phyloP scores from a whole-genome alignment of 2,329 filamentous ascomycete species.

The Apiospora sp. region DNA sequence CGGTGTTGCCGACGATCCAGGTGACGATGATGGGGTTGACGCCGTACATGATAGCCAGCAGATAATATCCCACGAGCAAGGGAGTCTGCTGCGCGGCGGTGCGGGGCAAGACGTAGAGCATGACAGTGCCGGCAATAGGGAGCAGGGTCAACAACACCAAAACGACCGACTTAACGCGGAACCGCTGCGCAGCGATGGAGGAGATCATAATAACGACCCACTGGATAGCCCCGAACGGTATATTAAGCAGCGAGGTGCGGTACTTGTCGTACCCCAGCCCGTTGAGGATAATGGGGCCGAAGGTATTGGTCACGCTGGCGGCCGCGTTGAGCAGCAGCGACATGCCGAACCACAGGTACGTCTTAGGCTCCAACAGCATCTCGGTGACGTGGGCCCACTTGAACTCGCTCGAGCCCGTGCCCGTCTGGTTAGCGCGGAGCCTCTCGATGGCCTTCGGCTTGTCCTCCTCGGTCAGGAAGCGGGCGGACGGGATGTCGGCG shows the following conservation, averaged over 20 bases:
- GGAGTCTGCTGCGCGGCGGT: slow-evolving; percentile 50
- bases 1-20: slow-evolving; percentile 76
- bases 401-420: slow-evolving; percentile 74
- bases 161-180: slow-evolving; percentile 63
- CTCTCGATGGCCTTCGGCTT: slow-evolving; percentile 72
- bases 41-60: slow-evolving; percentile 71
- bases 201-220: slow-evolving; percentile 64
- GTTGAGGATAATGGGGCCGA: slow-evolving; percentile 68
- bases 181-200: slow-evolving; percentile 64
- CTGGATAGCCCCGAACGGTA: slow-evolving; percentile 71
- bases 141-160: slow-evolving; percentile 63
- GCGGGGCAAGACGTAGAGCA: slow-evolving; percentile 63
- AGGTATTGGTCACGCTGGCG: slow-evolving; percentile 68
- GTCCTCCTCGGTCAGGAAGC: slow-evolving; percentile 70
- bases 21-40: slow-evolving; percentile 71
- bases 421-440: slow-evolving; percentile 75
- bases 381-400: slow-evolving; percentile 69
- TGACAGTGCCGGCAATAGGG: slow-evolving; percentile 65
- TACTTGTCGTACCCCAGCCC: slow-evolving; percentile 68
- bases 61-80: slow-evolving; percentile 68
- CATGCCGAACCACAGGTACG: slow-evolving; percentile 67
- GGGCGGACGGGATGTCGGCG: slow-evolving; percentile 62
- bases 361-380: slow-evolving; percentile 56
- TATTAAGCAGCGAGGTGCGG: slow-evolving; percentile 67
- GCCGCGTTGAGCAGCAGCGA: slow-evolving; percentile 70